phyloP scores from a whole-genome alignment of 2,329 filamentous ascomycete genomes.

The Epichloe gansuensis region DNA sequence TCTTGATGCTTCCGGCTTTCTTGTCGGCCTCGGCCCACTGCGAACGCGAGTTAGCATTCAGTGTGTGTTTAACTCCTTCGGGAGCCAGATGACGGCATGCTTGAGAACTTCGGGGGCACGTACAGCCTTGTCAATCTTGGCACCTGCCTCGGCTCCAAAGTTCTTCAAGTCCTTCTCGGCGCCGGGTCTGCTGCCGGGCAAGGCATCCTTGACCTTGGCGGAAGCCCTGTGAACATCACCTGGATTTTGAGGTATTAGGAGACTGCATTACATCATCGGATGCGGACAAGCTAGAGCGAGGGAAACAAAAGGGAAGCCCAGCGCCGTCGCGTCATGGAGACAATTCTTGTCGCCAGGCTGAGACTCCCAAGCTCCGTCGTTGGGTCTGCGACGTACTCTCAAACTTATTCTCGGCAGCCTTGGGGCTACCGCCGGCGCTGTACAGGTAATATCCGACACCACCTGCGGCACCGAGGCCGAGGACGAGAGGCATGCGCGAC shows the following conservation, averaged over 20 bases:
- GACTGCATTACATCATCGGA: neutral
- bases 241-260: constrained; percentile 24
- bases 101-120: constrained; percentile 19
- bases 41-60: neutral
- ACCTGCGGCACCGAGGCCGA: constrained; percentile 51
- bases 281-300: neutral
- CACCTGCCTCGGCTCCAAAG: constrained; percentile 35
- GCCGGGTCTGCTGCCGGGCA: constrained; percentile 50
- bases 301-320: neutral
- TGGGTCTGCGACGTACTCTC: constrained; percentile 45
- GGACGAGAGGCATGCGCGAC: constrained; percentile 32
- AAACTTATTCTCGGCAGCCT: constrained; percentile 72
- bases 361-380: neutral
- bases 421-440: constrained; percentile 65
- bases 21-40: constrained; percentile 44
- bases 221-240: constrained; percentile 64
- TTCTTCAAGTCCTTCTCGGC: constrained; percentile 49
- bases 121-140: constrained; percentile 58
- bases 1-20: constrained; percentile 48
- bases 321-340: neutral
- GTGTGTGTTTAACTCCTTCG: no score
- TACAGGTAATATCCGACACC: constrained; percentile 86
- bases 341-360: neutral
- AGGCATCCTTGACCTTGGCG: constrained; percentile 50
- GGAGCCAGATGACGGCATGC: no score